Evolutionary conservation across 2,329 filamentous ascomycete genomes (phyloP), one percentile per base, ranked within the genome.

Genomic region (Aureobasidium uvarum): DNA sequence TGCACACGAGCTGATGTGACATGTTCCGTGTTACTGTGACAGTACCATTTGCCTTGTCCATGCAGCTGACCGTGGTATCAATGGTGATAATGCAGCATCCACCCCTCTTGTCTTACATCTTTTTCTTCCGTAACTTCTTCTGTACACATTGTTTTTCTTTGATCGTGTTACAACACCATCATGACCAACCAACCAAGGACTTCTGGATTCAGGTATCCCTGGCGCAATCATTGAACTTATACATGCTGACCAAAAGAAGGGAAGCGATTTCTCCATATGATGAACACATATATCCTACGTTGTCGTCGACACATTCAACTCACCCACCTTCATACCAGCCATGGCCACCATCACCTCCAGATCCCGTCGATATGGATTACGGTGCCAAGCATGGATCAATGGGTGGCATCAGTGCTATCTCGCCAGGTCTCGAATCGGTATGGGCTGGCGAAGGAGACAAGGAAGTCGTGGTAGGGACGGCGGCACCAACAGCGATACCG

Each of bases 381-480:
- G 46, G 52, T 68, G 23, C 70, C 70, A 52, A 69, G 69, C 63
- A 72, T 72, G 38, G 28, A 23, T 23, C 28, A 5, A 38, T 36
- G 28, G 56, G 68, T 68, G 23, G 66, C 64, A 38, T 69, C 33
- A 2, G 33, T 69, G 13, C 43, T 66, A 39, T 70, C 13, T 67
- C 66, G 13, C 70, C 73, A 4, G 68, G 72, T 25, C 71, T 73
- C 3, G 68, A 74, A 48, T 69, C 71, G 1, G 71, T 72, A 23
- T 69, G 68, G 58, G 67, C 46, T 7, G 68, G 67, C 33, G 69
- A 72, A 45, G 70, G 71, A 14, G 71, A 73, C 48, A 74, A 74
- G 48, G 73, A 74, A 64, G 73, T 74, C 11, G 66, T 20, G 50
- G 67, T 39, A 67, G 68, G 67, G 7, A 62, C 66, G 3, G 58